Evolutionary conservation across 1,284 basidiomycete species (phyloP), one percentile per base, ranked within the genome.

Genomic region (Exobasidium cylindrosporum): DNA sequence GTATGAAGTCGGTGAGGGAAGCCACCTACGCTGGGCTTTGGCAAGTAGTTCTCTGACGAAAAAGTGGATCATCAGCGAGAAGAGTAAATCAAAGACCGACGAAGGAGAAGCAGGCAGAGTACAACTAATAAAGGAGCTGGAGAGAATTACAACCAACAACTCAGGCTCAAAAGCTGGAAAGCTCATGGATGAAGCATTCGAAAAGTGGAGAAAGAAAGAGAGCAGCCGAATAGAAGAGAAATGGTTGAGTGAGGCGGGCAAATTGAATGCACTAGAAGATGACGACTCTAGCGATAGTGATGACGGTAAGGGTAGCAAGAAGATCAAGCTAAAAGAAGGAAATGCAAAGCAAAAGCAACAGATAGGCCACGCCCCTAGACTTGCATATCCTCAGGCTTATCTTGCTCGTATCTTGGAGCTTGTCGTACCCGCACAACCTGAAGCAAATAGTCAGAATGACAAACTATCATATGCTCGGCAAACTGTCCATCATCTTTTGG

Each of bases 1-100:
- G 5, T 55, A 40, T 55, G 24, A 32, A 28, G 30, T 31, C 21
- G 21, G 32, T 3, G 53, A 55, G 21, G 53, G 31, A 5, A 23
- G 32, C 21, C 53, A 55, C 13, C 53, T 55, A 2, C 21, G 31
- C 14, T 55, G 53, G 53, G 53, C 53, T 23, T 40, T 55, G 29
- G 53, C 4, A 4, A 30, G n/a, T 4, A 26, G 53, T 17, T 23
- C n/a, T 31, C 31, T 55, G 3, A 55, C 53, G 26, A 21, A 14
- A 4, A 44, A 55, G 30, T 55, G 53, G 53, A 55, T 44, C 32
- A 32, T 6, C 11, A 23, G 4, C 10, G 29, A 26, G 6, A 35
- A 43, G 30, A 31, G 17, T 23, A 26, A 3, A 55, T 2, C 53
- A 6, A 50, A 23, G 2, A 24, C 14, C 17, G 47, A 24, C 47